A percentile compares a stretch with the other conserved stretches of the same genome.
Conservation (phyloP, 805 yeast species). For the Cyberlindnera lachancei region DNA sequence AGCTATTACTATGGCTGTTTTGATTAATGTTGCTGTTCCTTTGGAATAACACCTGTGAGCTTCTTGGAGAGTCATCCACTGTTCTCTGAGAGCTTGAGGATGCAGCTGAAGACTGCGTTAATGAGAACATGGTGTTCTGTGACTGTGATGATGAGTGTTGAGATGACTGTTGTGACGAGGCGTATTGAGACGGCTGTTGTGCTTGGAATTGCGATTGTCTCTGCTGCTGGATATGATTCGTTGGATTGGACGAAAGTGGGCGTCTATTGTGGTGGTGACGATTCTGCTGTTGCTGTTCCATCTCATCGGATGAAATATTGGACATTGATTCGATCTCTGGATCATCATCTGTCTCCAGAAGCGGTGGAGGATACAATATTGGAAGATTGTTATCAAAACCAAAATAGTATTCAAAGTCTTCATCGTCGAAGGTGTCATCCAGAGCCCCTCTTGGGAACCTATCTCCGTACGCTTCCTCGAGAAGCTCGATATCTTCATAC, state of each 20-base stretch:
- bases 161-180: conserved; percentile 1
- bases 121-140: conserved; percentile 1
- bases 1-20: too few relatives aligned
- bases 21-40: conserved; percentile 8
- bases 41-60: conserved; percentile 6
- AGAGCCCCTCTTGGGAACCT: too few relatives aligned
- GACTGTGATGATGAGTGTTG: conserved; percentile 1
- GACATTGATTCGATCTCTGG: conserved; percentile 31
- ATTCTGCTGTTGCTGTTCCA: conserved; percentile 8
- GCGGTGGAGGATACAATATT: conserved; percentile 10
- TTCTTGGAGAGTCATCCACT: conserved; percentile 1
- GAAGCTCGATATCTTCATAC: too few relatives aligned
- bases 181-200: conserved; percentile 2
- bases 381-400: too few relatives aligned
- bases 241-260: too few relatives aligned
- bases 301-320: conserved; percentile 15
- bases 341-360: conserved; percentile 31
- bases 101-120: conserved; percentile 5
- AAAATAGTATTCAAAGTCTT: too few relatives aligned
- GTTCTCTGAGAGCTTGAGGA: conserved; percentile 4
- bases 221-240: too few relatives aligned
- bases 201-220: too few relatives aligned
- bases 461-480: too few relatives aligned
- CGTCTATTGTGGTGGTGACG: too few relatives aligned
- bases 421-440: too few relatives aligned